Base-by-base conservation (phyloP, 2,329 filamentous ascomycete species). In the Botrytis deweyae region DNA sequence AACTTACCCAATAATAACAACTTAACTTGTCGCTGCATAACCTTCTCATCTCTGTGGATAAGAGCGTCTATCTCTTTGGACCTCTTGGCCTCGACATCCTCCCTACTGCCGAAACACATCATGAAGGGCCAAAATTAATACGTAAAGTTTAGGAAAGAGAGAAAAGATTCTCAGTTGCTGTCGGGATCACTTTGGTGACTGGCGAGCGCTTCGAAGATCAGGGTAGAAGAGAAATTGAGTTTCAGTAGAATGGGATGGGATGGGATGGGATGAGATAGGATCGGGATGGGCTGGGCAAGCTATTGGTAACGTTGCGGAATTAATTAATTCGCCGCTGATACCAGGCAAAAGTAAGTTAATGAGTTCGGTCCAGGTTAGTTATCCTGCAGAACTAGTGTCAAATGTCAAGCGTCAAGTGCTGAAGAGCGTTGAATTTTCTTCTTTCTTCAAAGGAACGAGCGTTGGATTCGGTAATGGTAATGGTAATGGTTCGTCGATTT, bases 41-140 rank as follows among this genome's bases (percentile, higher is more conserved):
- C 88, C 88, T 96, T 97, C 85, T 95, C 94, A 85, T 98, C 96
- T 79, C 91, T 89, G 76, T 93, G 92, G 79, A 99, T 89, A 80
- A 89, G 85, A 84, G 92, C 93, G 82, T 99, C 96, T 79, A 99
- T 94, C 82, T 96, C 93, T 82, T 89, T 86, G 75, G 89, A 91
- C 79, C 88, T 89, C 75, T 86, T 84, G 77, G 85, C 85, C 78
- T 84, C 85, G 78, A 86, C 78, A 75, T 80, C 78, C 49, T 79
- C 85, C 77, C 85, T 82, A 75, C 83, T 83, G 75, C 89, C 88
- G 82, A 92, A 92, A 82, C 90, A 92, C 90, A 92, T 92, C 74
- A 76, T 85, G 80, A 77, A 59, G 59, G 70, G 59, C 65, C 58
- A 62, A 67, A 63, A n/a, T 55, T 22, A 42, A 29, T 22, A 18